These are phyloP conservation scores for Vitis hybrid DNA, from an alignment of 177 flowering plant species.

Conservation along the genomic window DNA sequence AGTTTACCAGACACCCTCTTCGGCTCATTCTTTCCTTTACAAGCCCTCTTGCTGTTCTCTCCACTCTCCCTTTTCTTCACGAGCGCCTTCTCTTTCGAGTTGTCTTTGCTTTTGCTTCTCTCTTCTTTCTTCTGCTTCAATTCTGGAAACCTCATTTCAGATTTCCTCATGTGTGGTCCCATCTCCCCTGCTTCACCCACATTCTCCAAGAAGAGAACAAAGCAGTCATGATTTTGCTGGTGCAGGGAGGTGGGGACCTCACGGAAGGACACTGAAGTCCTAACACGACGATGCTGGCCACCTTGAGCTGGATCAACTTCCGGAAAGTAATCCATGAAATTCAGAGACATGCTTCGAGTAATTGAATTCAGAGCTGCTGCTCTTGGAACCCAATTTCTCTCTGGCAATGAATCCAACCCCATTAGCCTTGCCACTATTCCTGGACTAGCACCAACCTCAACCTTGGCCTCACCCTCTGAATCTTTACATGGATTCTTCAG, in stretches of 20 bases:
- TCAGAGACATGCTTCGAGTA: conserved; percentile 58
- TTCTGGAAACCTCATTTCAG: conserved; percentile 26
- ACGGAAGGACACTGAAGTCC: conserved; percentile 59
- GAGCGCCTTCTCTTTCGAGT: background rate
- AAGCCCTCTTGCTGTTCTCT: conserved; percentile 7
- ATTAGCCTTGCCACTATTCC: conserved; percentile 71
- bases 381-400: conserved; percentile 19
- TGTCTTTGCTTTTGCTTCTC: conserved; percentile 16
- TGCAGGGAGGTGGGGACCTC: conserved; percentile 24
- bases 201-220: conserved; percentile 48
- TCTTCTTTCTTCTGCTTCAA: conserved; percentile 14
- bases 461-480: conserved; percentile 1
- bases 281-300: conserved; percentile 39
- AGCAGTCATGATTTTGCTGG: conserved; percentile 39
- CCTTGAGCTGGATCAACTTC: conserved; percentile 27
- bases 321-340: conserved; percentile 44
- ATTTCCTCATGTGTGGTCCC: conserved; percentile 18
- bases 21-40: conserved; percentile 10
- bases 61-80: conserved; percentile 11
- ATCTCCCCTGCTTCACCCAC: conserved; percentile 16
- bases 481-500: background rate
- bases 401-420: conserved; percentile 71
- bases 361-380: conserved; percentile 23
- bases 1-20: conserved; percentile 7
- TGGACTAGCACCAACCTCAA: conserved; percentile 19